Conservation (phyloP, 2,329 filamentous ascomycete species). For the Colletotrichum liaoningense region DNA sequence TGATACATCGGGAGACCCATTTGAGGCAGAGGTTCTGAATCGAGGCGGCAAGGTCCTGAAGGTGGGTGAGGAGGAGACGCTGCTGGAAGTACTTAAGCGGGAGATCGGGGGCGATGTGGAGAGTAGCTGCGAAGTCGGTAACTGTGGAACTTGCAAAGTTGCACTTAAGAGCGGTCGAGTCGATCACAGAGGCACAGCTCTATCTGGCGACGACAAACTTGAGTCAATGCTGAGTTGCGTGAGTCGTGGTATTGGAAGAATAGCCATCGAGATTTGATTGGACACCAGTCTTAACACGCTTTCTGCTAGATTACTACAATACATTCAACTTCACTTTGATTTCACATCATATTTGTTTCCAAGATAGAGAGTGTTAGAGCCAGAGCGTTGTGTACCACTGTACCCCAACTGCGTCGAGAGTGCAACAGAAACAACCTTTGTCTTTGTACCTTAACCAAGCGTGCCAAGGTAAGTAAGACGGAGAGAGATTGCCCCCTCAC, state of each 20-base stretch:
- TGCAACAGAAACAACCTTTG: too few relatives aligned
- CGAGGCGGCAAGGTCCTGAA: slow-evolving; percentile 51
- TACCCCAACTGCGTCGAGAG: too few relatives aligned
- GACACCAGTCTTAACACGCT: neutral
- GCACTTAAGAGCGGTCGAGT: slow-evolving; percentile 54
- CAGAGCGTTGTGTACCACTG: too few relatives aligned
- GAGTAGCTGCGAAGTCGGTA: slow-evolving; percentile 65
- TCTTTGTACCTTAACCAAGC: too few relatives aligned
- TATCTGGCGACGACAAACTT: slow-evolving; percentile 57
- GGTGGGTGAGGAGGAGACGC: slow-evolving; percentile 60
- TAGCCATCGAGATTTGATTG: slow-evolving; percentile 58
- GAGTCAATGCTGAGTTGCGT: slow-evolving; percentile 62
- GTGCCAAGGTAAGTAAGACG: too few relatives aligned
- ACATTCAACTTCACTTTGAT: neutral
- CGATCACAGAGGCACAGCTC: slow-evolving; percentile 61
- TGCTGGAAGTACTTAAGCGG: slow-evolving; percentile 59
- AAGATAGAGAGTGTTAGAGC: neutral
- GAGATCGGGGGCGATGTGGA: slow-evolving; percentile 55
- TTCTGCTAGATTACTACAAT: neutral
- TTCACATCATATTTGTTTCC: too few relatives aligned
- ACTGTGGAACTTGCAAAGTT: slow-evolving; percentile 65
- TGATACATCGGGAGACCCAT: slow-evolving; percentile 67
- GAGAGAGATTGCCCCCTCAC: neutral
- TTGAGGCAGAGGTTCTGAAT: slow-evolving; percentile 65
- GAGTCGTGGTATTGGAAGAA: slow-evolving; percentile 61